These are phyloP conservation scores for Fusarium nelsonii DNA, from an alignment of 2,329 filamentous ascomycete species.

Conservation along the genomic window DNA sequence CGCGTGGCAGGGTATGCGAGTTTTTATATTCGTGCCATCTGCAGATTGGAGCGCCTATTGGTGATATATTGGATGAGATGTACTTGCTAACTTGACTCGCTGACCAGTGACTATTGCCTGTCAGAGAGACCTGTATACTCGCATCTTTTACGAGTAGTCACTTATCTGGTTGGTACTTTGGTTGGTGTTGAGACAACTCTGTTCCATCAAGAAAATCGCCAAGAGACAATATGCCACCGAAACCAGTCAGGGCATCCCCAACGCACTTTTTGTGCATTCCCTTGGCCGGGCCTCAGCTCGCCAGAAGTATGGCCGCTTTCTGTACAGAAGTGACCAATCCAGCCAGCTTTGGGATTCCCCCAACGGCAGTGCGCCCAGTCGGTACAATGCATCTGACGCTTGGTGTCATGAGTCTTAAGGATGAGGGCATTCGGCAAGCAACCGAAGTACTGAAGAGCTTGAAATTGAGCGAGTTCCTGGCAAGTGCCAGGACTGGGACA, in stretches of 20 bases:
- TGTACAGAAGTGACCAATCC: constrained; percentile 65
- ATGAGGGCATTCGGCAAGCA: constrained; percentile 60
- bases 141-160: neutral
- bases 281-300: constrained; percentile 75
- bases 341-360: constrained; percentile 66
- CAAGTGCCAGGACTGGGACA: constrained; percentile 39
- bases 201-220: neutral
- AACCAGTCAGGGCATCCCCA: constrained; percentile 59
- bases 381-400: constrained; percentile 89
- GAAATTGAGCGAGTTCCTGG: constrained; percentile 56
- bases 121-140: neutral
- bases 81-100: constrained; percentile 12
- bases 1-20: constrained; percentile 20
- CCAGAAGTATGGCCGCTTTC: constrained; percentile 72
- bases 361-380: constrained; percentile 77
- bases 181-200: neutral
- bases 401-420: constrained; percentile 82
- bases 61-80: neutral
- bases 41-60: neutral
- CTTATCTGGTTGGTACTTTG: neutral
- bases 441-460: constrained; percentile 56
- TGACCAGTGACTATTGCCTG: neutral
- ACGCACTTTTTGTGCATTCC: constrained; percentile 85
- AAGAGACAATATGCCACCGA: constrained; percentile 40
- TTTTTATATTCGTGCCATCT: neutral